These are phyloP conservation scores for Ceratobasidium sp. DNA, from an alignment of 1,284 basidiomycete genomes.

Conservation along the genomic window DNA sequence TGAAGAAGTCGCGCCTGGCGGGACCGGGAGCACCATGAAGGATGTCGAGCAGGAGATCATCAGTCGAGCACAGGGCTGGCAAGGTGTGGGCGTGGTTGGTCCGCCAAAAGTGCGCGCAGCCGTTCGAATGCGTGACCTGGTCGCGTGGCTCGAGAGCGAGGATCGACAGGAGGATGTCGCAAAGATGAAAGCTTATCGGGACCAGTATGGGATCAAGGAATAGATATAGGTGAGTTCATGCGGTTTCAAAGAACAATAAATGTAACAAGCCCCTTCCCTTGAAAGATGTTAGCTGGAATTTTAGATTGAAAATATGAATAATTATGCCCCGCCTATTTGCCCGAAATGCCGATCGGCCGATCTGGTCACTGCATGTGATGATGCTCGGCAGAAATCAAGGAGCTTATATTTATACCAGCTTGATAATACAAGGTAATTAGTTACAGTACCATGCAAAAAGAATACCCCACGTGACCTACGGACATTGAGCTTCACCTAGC, in stretches of 20 bases:
- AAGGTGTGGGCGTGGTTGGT: slow-evolving; percentile 53
- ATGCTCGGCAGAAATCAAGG: too few species aligned
- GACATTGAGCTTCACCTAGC: too few species aligned
- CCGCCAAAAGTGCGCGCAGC: slow-evolving; percentile 79
- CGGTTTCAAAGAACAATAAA: too few species aligned
- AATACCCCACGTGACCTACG: too few species aligned
- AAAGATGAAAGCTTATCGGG: slow-evolving; percentile 82
- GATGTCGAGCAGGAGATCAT: slow-evolving; percentile 79
- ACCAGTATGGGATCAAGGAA: slow-evolving; percentile 69
- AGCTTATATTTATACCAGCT: too few species aligned
- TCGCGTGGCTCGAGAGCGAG: slow-evolving; percentile 79
- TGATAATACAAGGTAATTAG: too few species aligned
- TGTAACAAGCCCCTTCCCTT: too few species aligned
- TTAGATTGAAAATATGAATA: neutral
- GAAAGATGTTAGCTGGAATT: too few species aligned
- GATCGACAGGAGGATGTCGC: slow-evolving; percentile 71
- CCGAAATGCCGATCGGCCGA: too few species aligned
- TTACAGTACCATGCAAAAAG: too few species aligned
- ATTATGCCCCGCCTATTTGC: too few species aligned
- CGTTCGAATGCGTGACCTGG: slow-evolving; percentile 82
- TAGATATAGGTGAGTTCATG: neutral
- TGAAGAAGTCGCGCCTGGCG: slow-evolving; percentile 65
- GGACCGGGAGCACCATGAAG: slow-evolving; percentile 68
- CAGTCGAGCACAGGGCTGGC: slow-evolving; percentile 43
- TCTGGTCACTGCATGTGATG: too few species aligned